These are phyloP conservation scores for Penicillium hordei DNA, from an alignment of 2,329 filamentous ascomycete genomes.

Conservation along the genomic window DNA sequence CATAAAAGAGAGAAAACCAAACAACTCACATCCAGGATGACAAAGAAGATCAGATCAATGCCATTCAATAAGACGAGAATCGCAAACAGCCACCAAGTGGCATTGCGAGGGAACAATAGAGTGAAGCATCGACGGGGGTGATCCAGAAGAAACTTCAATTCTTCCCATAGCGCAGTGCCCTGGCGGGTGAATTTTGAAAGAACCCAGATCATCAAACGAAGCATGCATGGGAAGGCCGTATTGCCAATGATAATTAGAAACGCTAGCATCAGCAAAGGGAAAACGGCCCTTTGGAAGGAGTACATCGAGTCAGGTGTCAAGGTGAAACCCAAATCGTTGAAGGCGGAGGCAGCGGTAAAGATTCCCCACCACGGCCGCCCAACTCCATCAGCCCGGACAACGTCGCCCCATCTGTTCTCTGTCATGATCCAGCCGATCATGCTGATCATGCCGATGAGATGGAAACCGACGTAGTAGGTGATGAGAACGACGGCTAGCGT, in stretches of 20 bases:
- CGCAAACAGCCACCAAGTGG: constrained; percentile 95
- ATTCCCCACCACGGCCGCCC: constrained; percentile 84
- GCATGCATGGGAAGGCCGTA: constrained; percentile 91
- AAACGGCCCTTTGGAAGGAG: constrained; percentile 75
- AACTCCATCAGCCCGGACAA: constrained; percentile 64
- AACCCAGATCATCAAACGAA: constrained; percentile 89
- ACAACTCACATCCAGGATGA: constrained; percentile 78
- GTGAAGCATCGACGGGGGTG: constrained; percentile 97
- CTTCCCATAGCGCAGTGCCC: constrained; percentile 77
- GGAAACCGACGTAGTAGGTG: constrained; percentile 80
- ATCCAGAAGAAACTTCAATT: constrained; percentile 84
- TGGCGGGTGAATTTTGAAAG: constrained; percentile 65
- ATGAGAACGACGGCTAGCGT: constrained; percentile 76
- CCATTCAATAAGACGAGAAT: constrained; percentile 79
- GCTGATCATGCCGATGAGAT: constrained; percentile 70
- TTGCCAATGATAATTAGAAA: constrained; percentile 94
- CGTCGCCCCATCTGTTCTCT: constrained; percentile 59
- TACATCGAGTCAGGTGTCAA: constrained; percentile 92
- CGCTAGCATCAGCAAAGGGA: constrained; percentile 72
- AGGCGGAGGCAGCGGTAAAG: constrained; percentile 82
- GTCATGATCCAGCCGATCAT: constrained; percentile 78
- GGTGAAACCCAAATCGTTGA: constrained; percentile 94
- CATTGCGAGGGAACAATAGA: constrained; percentile 80
- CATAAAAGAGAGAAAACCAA: neutral
- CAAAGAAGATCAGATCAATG: constrained; percentile 84